Conservation (phyloP, 306 rosid genomes). For the Senna siamea region DNA sequence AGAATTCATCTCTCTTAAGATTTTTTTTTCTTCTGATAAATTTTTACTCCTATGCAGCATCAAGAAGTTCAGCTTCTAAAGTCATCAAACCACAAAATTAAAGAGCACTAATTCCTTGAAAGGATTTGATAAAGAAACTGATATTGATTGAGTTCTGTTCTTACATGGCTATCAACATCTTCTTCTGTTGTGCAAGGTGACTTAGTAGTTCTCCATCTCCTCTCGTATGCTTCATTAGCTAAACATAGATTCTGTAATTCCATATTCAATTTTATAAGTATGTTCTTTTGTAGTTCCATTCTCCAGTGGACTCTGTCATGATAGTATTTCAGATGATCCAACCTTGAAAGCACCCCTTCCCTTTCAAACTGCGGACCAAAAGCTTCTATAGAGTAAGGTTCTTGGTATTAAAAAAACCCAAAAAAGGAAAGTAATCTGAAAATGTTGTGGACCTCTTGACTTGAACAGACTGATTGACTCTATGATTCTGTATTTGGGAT, state of each 20-base stretch:
- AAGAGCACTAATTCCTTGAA: too few relatives aligned
- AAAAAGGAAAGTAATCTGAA: background rate
- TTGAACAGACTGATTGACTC: background rate
- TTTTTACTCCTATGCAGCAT: constrained; percentile 16
- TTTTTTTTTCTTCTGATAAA: constrained; percentile 19
- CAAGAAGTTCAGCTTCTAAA: constrained; percentile 9
- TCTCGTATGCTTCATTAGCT: background rate
- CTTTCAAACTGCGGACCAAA: constrained; percentile 1
- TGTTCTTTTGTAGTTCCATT: background rate
- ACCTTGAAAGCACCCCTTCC: background rate
- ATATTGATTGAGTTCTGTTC: background rate
- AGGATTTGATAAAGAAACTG: background rate
- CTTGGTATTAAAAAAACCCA: background rate
- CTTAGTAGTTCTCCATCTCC: background rate
- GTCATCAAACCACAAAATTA: background rate
- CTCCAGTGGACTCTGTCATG: background rate
- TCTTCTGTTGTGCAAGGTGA: too few relatives aligned
- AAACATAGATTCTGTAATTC: background rate
- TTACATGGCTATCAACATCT: background rate
- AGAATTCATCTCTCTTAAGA: background rate
- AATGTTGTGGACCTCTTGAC: background rate
- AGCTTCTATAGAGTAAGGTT: background rate
- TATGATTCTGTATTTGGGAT: background rate
- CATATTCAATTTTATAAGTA: background rate
- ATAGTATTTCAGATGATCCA: background rate